Base-by-base conservation (phyloP, 2,329 filamentous ascomycete genomes). In the Phyllosticta citribraziliensis region DNA sequence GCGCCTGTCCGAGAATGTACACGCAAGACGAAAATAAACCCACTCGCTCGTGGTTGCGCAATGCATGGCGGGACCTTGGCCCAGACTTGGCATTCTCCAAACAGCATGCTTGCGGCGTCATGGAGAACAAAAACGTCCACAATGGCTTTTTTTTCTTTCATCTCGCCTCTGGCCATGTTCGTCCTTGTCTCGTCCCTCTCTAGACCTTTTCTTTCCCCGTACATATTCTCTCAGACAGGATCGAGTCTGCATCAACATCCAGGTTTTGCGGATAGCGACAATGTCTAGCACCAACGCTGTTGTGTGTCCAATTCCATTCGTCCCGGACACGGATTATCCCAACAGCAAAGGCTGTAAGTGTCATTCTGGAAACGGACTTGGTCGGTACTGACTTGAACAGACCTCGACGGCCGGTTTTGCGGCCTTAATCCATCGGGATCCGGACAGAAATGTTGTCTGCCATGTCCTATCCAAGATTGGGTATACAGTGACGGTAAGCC, bases 391-490 rank as follows among this genome's bases (percentile, higher is more conserved):
- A 25, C 53, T 6, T 22, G 10, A 14, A 1, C 22, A 82, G 79
- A 78, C 66, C 66, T 76, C 54, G 62, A 68, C 17, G 79, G 79
- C 61, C 79, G 85, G 64, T 79, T 83, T 67, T 87, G 79, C 71
- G 75, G 79, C 50, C 60, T 69, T 0, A 64, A 78, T 20, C 63
- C 74, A 1, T 65, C 80, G 35, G 69, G 76, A 11, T 71, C 75
- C 19, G 78, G 78, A 54, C 65, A 83, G 17, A 79, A 77, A 53
- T 96, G 91, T 73, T 96, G 91, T 71, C 75, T 96, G 57, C 91
- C 91, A 63, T 97, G 91, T 72, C 91, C 91, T 12, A 80, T 89
- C 69, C 85, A 87, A 22, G 82, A 91, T 63, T 96, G 88, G 88
- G 74, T 81, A 60, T 85, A 84, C 67, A 74, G 76, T 33, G 77